Base-by-base conservation (phyloP, 345 rosid genomes). In the Eucalyptus tenuipes region DNA sequence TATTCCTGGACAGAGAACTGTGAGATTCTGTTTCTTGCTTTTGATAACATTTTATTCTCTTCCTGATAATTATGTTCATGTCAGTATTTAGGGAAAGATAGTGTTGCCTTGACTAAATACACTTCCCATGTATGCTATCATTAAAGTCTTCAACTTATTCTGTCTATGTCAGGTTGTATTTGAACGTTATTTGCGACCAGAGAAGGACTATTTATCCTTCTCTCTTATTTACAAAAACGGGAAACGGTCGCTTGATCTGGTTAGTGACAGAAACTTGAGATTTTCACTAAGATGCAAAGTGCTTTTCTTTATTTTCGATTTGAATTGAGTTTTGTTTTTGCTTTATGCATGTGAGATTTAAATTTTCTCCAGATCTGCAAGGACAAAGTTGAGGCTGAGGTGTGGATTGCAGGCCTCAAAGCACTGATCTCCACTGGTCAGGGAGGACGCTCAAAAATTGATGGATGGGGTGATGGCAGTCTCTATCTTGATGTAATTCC, bases 1-100 rank as follows among this genome's bases (percentile, higher is more conserved):
- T 89, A 93, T 97, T 92, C 99, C 99, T 87, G 98, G 99, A 90
- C 99, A 97, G 92, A 92, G 98, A 97, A 97, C 98, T 92, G 99
- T 97, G 92, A 94, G 92, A 89, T 94, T 91, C 90, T 75, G 91
- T 84, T 87, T 10, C 86, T 64, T 84, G 49, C 45, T 50, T 84
- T 13, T 68, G 85, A 86, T 59, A 59, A n/a, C 52, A 59, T 82
- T 44, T 29, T 81, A 31, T 37, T 86, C 86, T 88, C 25, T 47
- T 89, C 52, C 14, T 89, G 47, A 24, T 85, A 37, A 75, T 66
- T 87, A 71, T 82, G 86, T 55, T 86, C 40, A 25, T 33, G 45
- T 87, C 50, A 44, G 61, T 42, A 25, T 37, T 37, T 27, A 75
- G 64, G 44, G 40, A 50, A 31, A 37, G 29, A 86, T 86, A 75